Evolutionary conservation across 768 basidiomycete genomes (phyloP).

Genomic region (Kwoniella mangroviensis): DNA sequence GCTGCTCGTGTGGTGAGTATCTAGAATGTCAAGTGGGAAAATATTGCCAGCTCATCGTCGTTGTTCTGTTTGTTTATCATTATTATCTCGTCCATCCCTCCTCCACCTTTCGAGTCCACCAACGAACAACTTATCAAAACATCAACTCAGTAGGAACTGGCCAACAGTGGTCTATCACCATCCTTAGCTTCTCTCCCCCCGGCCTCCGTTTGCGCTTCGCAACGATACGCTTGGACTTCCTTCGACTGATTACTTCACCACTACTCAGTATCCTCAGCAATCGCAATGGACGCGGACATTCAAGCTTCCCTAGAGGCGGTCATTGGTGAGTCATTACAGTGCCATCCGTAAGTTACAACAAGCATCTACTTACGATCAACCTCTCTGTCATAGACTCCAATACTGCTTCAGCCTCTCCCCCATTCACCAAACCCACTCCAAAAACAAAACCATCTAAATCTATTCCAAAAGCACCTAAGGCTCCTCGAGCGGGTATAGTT

Average conservation of each 20-base stretch:
- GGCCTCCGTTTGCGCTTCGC: neutral
- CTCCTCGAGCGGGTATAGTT: neutral
- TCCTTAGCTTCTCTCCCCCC: neutral
- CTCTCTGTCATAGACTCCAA: no score
- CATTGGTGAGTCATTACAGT: conserved; percentile 9
- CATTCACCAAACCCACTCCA: neutral
- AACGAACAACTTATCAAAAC: neutral
- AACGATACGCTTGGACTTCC: no score
- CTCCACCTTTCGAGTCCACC: conserved; percentile 26
- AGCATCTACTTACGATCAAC: neutral
- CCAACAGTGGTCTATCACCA: no score
- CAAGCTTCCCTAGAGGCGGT: conserved; percentile 17
- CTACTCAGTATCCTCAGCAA: no score
- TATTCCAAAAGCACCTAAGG: neutral
- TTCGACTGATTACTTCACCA: no score
- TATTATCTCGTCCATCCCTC: neutral
- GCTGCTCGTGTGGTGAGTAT: no score
- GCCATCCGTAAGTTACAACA: neutral
- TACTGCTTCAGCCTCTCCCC: neutral
- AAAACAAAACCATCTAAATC: neutral
- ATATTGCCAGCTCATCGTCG: conserved; percentile 30
- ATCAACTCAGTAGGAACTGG: neutral
- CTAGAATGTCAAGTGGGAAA: neutral
- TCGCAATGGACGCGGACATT: conserved; percentile 4
- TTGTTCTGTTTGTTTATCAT: conserved; percentile 9